Percentiles rank a stretch among this genome's conserved stretches.
Evolutionary conservation across 2,329 filamentous ascomycete species (phyloP).

Genomic region (Leptodontidium sp.): DNA sequence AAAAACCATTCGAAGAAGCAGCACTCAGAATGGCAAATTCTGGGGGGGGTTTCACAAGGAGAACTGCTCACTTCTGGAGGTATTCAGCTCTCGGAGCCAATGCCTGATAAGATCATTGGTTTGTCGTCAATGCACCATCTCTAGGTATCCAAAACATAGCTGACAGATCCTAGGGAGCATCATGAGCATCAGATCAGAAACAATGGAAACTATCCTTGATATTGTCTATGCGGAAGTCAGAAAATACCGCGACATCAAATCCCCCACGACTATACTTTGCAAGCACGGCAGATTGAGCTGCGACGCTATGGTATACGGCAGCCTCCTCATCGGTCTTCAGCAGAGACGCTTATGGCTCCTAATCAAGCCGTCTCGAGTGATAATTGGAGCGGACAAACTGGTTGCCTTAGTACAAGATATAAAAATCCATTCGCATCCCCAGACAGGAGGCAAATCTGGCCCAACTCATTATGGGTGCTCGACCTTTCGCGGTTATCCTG

Average conservation of each 20-base stretch:
- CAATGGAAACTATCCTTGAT: neutral
- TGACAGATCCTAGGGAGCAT: neutral
- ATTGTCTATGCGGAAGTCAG: neutral
- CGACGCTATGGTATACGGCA: too few species aligned
- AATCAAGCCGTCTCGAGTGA: too few species aligned
- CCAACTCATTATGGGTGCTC: too few species aligned
- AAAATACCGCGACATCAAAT: neutral
- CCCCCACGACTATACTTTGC: too few species aligned
- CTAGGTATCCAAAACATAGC: neutral
- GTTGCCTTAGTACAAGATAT: too few species aligned
- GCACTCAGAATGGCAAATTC: neutral
- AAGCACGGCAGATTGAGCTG: too few species aligned
- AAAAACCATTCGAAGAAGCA: neutral
- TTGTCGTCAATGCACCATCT: neutral
- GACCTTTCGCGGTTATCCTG: too few species aligned
- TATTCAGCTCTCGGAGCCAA: neutral
- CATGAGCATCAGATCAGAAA: neutral
- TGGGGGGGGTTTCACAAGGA: neutral
- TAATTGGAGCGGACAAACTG: too few species aligned
- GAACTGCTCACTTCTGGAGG: neutral
- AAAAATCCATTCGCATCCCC: too few species aligned
- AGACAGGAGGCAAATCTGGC: too few species aligned
- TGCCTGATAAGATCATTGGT: slow-evolving; percentile 8
- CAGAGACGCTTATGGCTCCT: too few species aligned
- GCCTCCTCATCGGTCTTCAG: too few species aligned